These are phyloP conservation scores for Sequoia sempervirens DNA, from an alignment of 75 land plant species.

Conservation along the genomic window DNA sequence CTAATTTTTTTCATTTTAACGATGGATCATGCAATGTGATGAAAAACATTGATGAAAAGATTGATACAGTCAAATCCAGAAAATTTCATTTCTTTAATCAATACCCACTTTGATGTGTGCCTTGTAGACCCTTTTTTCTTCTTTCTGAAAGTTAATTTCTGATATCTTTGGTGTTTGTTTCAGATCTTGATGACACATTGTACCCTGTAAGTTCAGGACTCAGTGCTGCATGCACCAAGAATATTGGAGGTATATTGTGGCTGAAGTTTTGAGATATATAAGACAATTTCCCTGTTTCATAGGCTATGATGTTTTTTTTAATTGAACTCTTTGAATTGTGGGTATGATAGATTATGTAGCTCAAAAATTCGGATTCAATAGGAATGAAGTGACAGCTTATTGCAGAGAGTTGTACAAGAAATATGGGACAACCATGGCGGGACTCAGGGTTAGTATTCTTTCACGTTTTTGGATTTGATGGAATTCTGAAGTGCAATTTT, in stretches of 20 bases:
- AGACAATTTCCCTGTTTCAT: background rate
- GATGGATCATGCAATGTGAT: no score
- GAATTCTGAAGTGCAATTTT: background rate
- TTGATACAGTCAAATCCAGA: no score
- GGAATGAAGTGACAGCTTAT: slow-evolving; percentile 29
- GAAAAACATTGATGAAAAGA: no score
- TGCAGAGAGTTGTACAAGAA: slow-evolving; percentile 48
- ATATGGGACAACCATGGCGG: slow-evolving; percentile 92
- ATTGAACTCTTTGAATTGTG: background rate
- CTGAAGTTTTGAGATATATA: background rate
- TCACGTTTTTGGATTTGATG: background rate
- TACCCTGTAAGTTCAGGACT: slow-evolving; percentile 74
- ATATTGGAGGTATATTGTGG: slow-evolving; percentile 45
- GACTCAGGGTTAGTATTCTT: slow-evolving; percentile 56
- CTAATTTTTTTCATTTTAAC: no score
- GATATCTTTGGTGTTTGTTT: background rate
- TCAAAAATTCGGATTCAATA: slow-evolving; percentile 70
- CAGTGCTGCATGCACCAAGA: slow-evolving; percentile 32
- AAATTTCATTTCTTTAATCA: no score
- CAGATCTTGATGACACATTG: slow-evolving; percentile 79
- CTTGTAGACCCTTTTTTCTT: background rate
- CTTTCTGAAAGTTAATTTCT: no score
- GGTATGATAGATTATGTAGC: slow-evolving; percentile 53
- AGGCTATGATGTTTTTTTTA: background rate
- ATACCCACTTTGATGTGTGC: background rate